Evolutionary conservation across 441 rosid genomes (phyloP).

Genomic region (Biscutella laevigata): DNA sequence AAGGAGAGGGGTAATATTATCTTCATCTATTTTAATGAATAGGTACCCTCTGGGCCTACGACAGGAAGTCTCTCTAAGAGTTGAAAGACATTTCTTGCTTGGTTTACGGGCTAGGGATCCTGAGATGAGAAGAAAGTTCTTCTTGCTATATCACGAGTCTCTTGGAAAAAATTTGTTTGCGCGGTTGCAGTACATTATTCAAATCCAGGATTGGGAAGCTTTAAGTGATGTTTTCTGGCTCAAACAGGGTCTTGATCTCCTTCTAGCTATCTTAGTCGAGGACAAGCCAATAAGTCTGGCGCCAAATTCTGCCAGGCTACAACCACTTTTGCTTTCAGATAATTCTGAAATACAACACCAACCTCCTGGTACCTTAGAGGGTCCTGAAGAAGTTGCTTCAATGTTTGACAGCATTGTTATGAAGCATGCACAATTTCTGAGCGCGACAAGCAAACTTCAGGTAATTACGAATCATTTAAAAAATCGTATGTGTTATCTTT

Average conservation of each 20-base stretch:
- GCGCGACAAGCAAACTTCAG: constrained; percentile 88
- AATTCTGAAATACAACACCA: constrained; percentile 54
- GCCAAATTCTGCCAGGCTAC: constrained; percentile 90
- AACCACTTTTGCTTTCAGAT: constrained; percentile 58
- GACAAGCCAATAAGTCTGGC: constrained; percentile 89
- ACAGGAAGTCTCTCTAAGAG: constrained; percentile 93
- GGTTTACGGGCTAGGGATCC: constrained; percentile 97
- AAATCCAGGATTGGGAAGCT: constrained; percentile 98
- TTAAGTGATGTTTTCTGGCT: constrained; percentile 98
- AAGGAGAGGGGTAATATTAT: constrained; percentile 1
- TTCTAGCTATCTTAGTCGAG: constrained; percentile 82
- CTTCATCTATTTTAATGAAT: constrained; percentile 19
- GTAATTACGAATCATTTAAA: constrained; percentile 28
- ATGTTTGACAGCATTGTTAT: constrained; percentile 75
- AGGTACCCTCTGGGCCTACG: constrained; percentile 64
- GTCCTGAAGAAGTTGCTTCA: constrained; percentile 62
- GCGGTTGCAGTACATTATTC: constrained; percentile 83
- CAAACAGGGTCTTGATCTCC: constrained; percentile 98
- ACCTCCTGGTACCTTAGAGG: constrained; percentile 52
- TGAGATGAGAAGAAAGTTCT: constrained; percentile 81
- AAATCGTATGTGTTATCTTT: neutral
- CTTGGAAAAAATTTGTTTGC: constrained; percentile 69
- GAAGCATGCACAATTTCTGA: constrained; percentile 87
- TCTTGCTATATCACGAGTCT: constrained; percentile 80
- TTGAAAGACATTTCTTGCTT: constrained; percentile 95